Base-by-base conservation (phyloP, 495 filamentous ascomycete species). In the Penicillium manginii region DNA sequence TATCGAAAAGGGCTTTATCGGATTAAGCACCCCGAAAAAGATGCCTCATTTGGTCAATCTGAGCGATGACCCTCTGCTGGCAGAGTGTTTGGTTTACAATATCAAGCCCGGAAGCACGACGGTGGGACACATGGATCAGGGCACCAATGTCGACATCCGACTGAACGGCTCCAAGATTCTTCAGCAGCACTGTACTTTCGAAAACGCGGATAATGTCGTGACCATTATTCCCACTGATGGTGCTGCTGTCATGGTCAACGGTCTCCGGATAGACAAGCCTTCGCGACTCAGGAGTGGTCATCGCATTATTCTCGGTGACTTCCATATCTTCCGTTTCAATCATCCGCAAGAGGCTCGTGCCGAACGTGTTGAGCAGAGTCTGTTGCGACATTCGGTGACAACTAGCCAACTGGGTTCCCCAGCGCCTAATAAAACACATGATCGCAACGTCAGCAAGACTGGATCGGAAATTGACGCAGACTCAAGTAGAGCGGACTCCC, bases 41-140 rank as follows among this genome's bases (percentile, higher is more conserved):
- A 98, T 97, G 90, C 94, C 94, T 5, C 94, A 99, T 84, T 79
- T 99, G 70, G 94, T 99, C 76, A 99, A 99, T 67, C 77, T 99
- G 18, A 96, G 91, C 61, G 94, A 99, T 69, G 94, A 99, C 67
- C 94, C 94, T 4, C 78, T 99, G 18, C 79, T 99, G 32, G 93
- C 93, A 21, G 94, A 98, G 76, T 99, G 96, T 75, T 82, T 99
- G 57, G 91, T 99, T 22, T 99, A 99, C 76, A 98, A 98, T 66
- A 88, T 99, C 64, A 98, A 98, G 73, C 93, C 94, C 12, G 94
- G 94, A 14, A 88, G 84, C 19, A 98, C 96, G 3, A 92, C 88
- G 4, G 92, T 98, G 31, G 94, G 94, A 19, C 97, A 98, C 67
- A 90, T 94, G 55, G 88, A 90, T 55, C 83, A 86, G n/a, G 86